Base-by-base conservation (phyloP, 331 rosid genomes). In the Telfairia occidentalis region DNA sequence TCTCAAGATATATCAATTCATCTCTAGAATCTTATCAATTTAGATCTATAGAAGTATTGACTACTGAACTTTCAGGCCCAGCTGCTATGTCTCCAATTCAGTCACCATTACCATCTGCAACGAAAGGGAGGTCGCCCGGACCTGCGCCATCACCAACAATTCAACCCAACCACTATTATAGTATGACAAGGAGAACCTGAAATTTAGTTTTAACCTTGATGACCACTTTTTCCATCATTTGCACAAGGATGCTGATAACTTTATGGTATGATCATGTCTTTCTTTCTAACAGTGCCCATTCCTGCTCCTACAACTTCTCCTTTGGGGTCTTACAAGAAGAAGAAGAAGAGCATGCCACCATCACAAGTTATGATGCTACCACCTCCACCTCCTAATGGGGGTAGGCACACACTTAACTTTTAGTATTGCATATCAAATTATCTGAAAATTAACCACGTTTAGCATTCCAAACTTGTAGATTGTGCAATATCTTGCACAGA, bases 321-420 rank as follows among this genome's bases (percentile, higher is more conserved):
- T 21, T 21, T 80, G 73, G 82, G 88, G 76, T 90, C 97, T 61
- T 75, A 91, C 63, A 55, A 64, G 24, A 80, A 79, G 83, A 91
- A 73, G 78, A 73, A 74, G 53, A 85, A 78, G 81, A 45, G 87
- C 77, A 87, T 82, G 53, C 91, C 92, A 73, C 92, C 97, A 63
- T 78, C 92, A 69, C 79, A 86, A 75, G 63, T 81, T 78, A 46
- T 88, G 59, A 77, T 85, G 75, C 82, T 95, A 78, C 96, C 98
- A 60, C 93, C 97, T 67, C 96, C 98, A 73, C 96, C 96, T 74
- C 96, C 97, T 32, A 91, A 89, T 83, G 79, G 80, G 75, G 96
- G 98, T 91, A 87, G 69, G 46, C 63, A 55, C 35, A 15, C 7
- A 70, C 57, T 45, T 70, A 26, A 1, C 40, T 49, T 50, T 26